A percentile compares a stretch with the other conserved stretches of the same genome.
phyloP scores from a whole-genome alignment of 2,329 filamentous ascomycete genomes.

The Volutella citrinella region DNA sequence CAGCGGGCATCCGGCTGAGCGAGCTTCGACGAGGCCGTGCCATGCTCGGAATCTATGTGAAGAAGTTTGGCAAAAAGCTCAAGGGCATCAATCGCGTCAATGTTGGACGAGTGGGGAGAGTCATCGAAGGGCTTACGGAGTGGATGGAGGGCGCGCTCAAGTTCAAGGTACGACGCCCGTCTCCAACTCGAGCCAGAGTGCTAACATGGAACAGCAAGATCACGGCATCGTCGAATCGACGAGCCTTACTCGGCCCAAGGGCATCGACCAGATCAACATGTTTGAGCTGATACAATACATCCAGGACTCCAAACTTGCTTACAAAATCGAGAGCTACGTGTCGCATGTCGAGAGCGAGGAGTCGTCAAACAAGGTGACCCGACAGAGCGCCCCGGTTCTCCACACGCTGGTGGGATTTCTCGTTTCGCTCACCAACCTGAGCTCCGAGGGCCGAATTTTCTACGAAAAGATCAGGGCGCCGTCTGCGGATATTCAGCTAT shows the following conservation, averaged over 20 bases:
- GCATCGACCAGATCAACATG: constrained; percentile 92
- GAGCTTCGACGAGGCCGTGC: constrained; percentile 71
- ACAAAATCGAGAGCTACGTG: constrained; percentile 90
- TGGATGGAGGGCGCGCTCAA: constrained; percentile 60
- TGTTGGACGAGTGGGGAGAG: constrained; percentile 79
- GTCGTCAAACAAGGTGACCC: constrained; percentile 21
- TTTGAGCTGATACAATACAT: constrained; percentile 86
- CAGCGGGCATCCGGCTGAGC: constrained; percentile 68
- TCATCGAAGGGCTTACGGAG: constrained; percentile 73
- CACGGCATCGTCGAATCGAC: constrained; percentile 71
- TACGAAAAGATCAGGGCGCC: constrained; percentile 46
- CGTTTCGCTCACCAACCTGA: constrained; percentile 80
- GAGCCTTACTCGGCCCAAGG: constrained; percentile 75
- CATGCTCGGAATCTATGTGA: constrained; percentile 79
- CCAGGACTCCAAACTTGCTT: constrained; percentile 85
- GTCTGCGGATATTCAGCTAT: constrained; percentile 57
- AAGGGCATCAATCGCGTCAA: constrained; percentile 92
- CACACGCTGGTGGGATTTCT: constrained; percentile 63
- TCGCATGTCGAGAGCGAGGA: constrained; percentile 55
- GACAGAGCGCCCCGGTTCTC: constrained; percentile 45
- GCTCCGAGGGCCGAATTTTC: constrained; percentile 65
- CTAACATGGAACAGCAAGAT: constrained; percentile 23
- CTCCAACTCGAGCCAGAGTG: too few relatives aligned
- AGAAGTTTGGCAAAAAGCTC: constrained; percentile 81
- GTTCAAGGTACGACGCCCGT: constrained; percentile 44